These are phyloP conservation scores for Parachaetomium inaequale DNA, from an alignment of 495 filamentous ascomycete species.

Conservation along the genomic window DNA sequence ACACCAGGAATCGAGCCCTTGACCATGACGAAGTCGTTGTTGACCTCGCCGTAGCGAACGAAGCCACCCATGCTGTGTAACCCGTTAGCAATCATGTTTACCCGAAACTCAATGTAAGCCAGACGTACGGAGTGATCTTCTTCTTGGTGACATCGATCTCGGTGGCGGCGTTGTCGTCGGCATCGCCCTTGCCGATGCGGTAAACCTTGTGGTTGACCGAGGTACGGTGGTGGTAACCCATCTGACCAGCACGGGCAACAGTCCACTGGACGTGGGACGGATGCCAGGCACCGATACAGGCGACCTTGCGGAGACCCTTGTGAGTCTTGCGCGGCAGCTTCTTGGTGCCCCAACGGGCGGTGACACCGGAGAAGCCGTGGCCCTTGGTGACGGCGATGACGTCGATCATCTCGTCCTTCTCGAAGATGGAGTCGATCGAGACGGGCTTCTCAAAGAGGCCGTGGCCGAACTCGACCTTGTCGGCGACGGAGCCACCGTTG, in stretches of 20 bases:
- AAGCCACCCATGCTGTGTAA: constrained; percentile 88
- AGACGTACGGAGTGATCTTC: constrained; percentile 95
- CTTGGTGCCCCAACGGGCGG: constrained; percentile 98
- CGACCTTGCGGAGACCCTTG: constrained; percentile 99
- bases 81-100: constrained; percentile 18
- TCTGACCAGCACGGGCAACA: constrained; percentile 99
- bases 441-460: constrained; percentile 98
- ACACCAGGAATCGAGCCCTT: constrained; percentile 97
- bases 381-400: constrained; percentile 99
- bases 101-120: neutral
- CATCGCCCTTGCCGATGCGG: constrained; percentile 88
- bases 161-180: constrained; percentile 87
- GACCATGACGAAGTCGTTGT: constrained; percentile 98
- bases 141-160: constrained; percentile 98
- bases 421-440: constrained; percentile 89
- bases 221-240: constrained; percentile 99
- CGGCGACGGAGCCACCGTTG: constrained; percentile 90
- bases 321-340: constrained; percentile 99
- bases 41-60: constrained; percentile 97
- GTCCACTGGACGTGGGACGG: constrained; percentile 99
- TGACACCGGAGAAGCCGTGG: constrained; percentile 97
- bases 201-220: constrained; percentile 99
- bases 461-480: constrained; percentile 95
- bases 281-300: constrained; percentile 99
- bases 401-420: constrained; percentile 99